Conservation (phyloP, 345 rosid species). For the Combretum micranthum region DNA sequence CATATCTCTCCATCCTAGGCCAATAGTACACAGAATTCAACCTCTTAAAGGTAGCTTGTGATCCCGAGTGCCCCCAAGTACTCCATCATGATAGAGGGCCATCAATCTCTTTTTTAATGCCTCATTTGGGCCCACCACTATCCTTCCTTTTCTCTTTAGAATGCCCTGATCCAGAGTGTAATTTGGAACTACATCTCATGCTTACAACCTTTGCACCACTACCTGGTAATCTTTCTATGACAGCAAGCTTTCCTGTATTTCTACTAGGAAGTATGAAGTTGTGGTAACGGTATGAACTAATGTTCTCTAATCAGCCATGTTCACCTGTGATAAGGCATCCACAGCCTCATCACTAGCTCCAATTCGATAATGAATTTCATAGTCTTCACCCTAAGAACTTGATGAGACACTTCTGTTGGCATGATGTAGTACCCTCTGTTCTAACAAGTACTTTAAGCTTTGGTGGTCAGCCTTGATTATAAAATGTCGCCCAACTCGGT, state of each 20-base stretch:
- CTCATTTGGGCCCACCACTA: background rate
- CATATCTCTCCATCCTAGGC: background rate
- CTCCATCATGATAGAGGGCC: background rate
- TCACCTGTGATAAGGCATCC: background rate
- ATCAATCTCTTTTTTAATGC: background rate
- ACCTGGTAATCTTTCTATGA: too few relatives aligned
- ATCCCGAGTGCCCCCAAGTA: background rate
- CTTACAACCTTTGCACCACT: background rate
- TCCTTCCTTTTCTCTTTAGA: background rate
- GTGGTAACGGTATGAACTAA: too few relatives aligned
- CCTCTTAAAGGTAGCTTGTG: background rate
- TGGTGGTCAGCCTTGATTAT: constrained; percentile 6
- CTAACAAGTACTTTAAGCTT: background rate
- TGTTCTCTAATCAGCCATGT: too few relatives aligned
- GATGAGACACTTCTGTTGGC: constrained; percentile 5
- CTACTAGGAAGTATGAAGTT: too few relatives aligned
- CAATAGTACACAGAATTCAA: background rate
- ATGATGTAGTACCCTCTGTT: background rate
- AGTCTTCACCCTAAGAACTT: constrained; percentile 1
- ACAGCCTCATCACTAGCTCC: background rate
- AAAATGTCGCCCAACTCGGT: background rate
- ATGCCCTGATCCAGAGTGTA: background rate
- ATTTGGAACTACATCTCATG: too few relatives aligned
- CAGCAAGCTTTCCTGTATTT: too few relatives aligned
- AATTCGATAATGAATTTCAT: background rate